Base-by-base conservation (phyloP, 495 filamentous ascomycete genomes). In the Parmelia sp. region DNA sequence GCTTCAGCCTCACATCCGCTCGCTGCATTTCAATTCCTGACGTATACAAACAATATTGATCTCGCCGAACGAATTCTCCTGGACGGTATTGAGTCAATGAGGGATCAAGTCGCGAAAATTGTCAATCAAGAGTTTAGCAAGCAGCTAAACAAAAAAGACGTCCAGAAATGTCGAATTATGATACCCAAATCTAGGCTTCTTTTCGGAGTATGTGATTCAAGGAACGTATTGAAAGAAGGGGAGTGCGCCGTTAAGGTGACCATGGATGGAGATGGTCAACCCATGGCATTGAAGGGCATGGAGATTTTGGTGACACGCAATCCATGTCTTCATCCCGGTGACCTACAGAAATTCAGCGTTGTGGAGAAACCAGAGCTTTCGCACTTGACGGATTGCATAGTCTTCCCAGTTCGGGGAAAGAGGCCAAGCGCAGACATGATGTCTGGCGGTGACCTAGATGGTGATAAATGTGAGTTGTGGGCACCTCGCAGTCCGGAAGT, bases 361-460 rank as follows among this genome's bases (percentile, higher is more conserved):
- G 78, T 81, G 0, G 66, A 77, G 35, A 67, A 69, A 35, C 69
- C 72, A 0, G 74, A 79, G 55, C 64, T 82, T 27, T 61, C 75
- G 4, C 78, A 82, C 59, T 69, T 83, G 1, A 74, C 77, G 53
- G 80, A 82, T 66, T 82, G 80, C 65, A 81, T 83, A 58, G 78
- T 82, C 8, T 83, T 82, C 64, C 72, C 80, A 11, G 79, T 77
- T 10, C 59, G 68, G 44, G 80, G 80, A 29, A 75, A 69, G 47
- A 65, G 80, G 57, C 79, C 80, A 17, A 74, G 75, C 40, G 80
- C 79, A 11, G 80, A 83, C 69, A 63, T 82, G 57, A 82, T 82
- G 80, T 82, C 79, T 29, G 80, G 80, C 11, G 80, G 80, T 10
- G 80, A 83, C 58, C 66, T 83, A 14, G 80, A 83, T 58, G 79